Evolutionary conservation across 1,139 yeast species (phyloP).

Genomic region (Taphrina deformans): DNA sequence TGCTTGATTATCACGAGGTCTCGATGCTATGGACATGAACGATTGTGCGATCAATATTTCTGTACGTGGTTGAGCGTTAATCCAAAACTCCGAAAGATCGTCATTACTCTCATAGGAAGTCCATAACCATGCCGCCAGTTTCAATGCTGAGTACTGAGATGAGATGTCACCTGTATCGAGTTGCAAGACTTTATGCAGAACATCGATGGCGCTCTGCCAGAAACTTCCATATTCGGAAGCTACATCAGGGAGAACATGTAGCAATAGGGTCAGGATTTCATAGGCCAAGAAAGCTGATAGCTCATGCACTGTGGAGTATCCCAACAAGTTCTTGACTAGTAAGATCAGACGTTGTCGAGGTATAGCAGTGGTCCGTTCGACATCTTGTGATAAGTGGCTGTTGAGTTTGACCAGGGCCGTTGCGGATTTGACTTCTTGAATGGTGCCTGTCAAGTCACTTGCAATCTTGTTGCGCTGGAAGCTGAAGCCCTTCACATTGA

Average conservation of each 20-base stretch:
- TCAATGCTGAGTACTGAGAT: slow-evolving; percentile 55
- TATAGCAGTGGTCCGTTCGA: slow-evolving; percentile 45
- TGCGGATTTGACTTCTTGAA: slow-evolving; percentile 50
- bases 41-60: neutral
- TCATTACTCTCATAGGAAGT: slow-evolving; percentile 44
- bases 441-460: slow-evolving; percentile 57
- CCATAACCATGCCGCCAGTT: slow-evolving; percentile 48
- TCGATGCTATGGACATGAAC: neutral
- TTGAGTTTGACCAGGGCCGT: slow-evolving; percentile 54
- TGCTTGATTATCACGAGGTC: slow-evolving; percentile 43
- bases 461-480: slow-evolving; percentile 55
- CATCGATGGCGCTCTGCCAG: slow-evolving; percentile 41
- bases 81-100: slow-evolving; percentile 40
- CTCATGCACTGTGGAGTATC: slow-evolving; percentile 3
- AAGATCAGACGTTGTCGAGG: slow-evolving; percentile 55
- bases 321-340: slow-evolving; percentile 37
- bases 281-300: slow-evolving; percentile 55
- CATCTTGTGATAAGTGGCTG: slow-evolving; percentile 50
- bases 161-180: slow-evolving; percentile 44
- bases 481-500: neutral
- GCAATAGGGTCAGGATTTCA: slow-evolving; percentile 55
- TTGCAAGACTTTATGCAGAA: slow-evolving; percentile 42
- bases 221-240: slow-evolving; percentile 39
- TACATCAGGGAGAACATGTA: slow-evolving; percentile 47
- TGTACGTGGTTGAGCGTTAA: neutral